A percentile compares a stretch with the other conserved stretches of the same genome.
phyloP scores from a whole-genome alignment of 2,329 filamentous ascomycete species.

The Cladosporium sp. region DNA sequence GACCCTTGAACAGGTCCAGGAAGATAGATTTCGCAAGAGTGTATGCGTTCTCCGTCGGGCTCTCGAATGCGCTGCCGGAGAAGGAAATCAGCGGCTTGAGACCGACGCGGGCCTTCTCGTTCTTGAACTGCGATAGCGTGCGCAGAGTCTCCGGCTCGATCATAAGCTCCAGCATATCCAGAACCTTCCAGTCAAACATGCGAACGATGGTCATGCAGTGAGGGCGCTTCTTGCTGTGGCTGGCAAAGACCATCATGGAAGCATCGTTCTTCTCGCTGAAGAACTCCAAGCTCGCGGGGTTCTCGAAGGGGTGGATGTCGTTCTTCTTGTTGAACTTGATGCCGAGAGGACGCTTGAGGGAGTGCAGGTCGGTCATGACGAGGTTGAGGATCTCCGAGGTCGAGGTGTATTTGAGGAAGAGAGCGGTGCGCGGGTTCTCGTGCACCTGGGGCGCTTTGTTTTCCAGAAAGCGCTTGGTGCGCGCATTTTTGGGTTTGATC shows the following conservation, averaged over 20 bases:
- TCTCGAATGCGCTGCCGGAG: constrained; percentile 81
- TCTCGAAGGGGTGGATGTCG: constrained; percentile 88
- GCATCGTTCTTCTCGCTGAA: constrained; percentile 96
- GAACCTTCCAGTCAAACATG: constrained; percentile 77
- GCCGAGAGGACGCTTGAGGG: constrained; percentile 76
- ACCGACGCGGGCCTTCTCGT: constrained; percentile 60
- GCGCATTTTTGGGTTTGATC: constrained; percentile 62
- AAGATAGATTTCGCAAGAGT: constrained; percentile 83
- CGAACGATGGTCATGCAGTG: constrained; percentile 80
- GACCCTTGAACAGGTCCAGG: constrained; percentile 85
- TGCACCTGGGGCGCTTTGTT: constrained; percentile 82
- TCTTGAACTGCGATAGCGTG: constrained; percentile 68
- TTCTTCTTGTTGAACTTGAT: constrained; percentile 98
- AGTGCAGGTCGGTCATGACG: constrained; percentile 76
- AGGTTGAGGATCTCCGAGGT: constrained; percentile 79
- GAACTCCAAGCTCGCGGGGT: constrained; percentile 82
- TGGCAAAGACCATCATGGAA: constrained; percentile 76
- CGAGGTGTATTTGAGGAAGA: constrained; percentile 83
- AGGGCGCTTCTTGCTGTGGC: constrained; percentile 89
- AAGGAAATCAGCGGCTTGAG: constrained; percentile 90
- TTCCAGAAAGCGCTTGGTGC: constrained; percentile 91
- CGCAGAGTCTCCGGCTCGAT: constrained; percentile 71
- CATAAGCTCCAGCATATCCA: constrained; percentile 92
- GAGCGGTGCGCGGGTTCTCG: constrained; percentile 85
- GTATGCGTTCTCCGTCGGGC: constrained; percentile 71